A percentile compares a stretch with the other conserved stretches of the same genome.
phyloP scores from a whole-genome alignment of 805 yeast species.

The Candida schatavii region DNA sequence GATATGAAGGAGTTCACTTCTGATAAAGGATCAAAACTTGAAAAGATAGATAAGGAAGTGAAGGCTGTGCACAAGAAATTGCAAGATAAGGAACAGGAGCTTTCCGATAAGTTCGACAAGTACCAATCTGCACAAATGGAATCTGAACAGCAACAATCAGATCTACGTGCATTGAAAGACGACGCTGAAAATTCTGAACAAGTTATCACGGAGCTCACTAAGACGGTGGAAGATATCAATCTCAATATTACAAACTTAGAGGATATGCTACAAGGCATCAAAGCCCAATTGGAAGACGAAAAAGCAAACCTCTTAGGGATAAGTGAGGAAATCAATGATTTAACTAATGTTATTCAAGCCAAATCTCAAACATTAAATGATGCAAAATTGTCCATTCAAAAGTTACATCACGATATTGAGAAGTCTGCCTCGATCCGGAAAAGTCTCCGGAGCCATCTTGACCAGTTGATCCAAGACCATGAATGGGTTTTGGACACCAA shows the following conservation, averaged over 20 bases:
- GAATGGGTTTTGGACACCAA: slow-evolving; percentile 74
- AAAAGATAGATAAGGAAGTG: slow-evolving; percentile 57
- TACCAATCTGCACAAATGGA: slow-evolving; percentile 69
- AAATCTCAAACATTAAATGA: slow-evolving; percentile 46
- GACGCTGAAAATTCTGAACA: slow-evolving; percentile 34
- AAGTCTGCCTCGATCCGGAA: slow-evolving; percentile 39
- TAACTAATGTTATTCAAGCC: slow-evolving; percentile 43
- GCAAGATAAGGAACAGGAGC: slow-evolving; percentile 34
- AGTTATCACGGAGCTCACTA: slow-evolving; percentile 28
- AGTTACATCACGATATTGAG: slow-evolving; percentile 53
- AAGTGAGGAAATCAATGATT: slow-evolving; percentile 71
- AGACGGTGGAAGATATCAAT: slow-evolving; percentile 20
- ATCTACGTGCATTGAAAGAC: slow-evolving; percentile 46
- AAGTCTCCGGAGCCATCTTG: slow-evolving; percentile 37
- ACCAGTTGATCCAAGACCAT: slow-evolving; percentile 49
- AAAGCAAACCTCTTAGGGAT: slow-evolving; percentile 60
- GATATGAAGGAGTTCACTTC: slow-evolving; percentile 80
- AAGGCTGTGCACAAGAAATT: slow-evolving; percentile 30
- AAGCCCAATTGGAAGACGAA: slow-evolving; percentile 48
- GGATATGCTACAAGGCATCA: slow-evolving; percentile 16
- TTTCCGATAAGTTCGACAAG: slow-evolving; percentile 46
- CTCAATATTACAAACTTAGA: slow-evolving; percentile 22
- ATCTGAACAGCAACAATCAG: slow-evolving; percentile 62
- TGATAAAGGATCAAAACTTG: slow-evolving; percentile 79
- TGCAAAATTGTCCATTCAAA: slow-evolving; percentile 50